Evolutionary conservation across 768 basidiomycete species (phyloP).

Genomic region (Leccinum sublutescens): DNA sequence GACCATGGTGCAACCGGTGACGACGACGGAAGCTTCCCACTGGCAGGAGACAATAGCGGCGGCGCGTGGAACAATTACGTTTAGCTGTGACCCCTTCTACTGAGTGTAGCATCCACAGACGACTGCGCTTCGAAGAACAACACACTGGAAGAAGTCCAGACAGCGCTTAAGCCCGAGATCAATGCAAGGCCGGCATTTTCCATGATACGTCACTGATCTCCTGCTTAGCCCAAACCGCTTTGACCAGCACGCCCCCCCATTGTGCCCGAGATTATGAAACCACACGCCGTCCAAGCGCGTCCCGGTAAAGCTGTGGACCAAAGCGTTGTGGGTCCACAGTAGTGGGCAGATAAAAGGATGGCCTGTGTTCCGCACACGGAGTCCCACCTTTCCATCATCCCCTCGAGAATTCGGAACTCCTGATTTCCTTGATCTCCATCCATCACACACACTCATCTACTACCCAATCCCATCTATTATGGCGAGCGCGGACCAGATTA

Average conservation of each 20-base stretch:
- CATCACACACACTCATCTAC: background rate
- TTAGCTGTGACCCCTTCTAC: background rate
- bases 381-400: background rate
- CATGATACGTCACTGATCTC: background rate
- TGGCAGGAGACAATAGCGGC: background rate
- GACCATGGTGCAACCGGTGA: background rate
- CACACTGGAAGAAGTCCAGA: too few relatives aligned
- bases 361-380: conserved; percentile 1
- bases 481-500: background rate
- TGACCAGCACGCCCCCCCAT: background rate
- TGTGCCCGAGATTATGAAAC: conserved; percentile 8
- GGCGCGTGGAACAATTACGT: background rate
- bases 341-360: conserved; percentile 12
- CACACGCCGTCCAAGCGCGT: background rate
- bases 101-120: too few relatives aligned
- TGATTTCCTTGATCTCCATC: background rate
- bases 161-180: conserved; percentile 11
- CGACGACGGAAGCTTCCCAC: background rate
- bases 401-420: background rate
- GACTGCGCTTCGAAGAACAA: background rate
- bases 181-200: conserved; percentile 23
- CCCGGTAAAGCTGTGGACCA: conserved; percentile 9
- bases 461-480: conserved; percentile 1
- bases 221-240: too few relatives aligned
- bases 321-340: background rate